These are phyloP conservation scores for Pilasporangium apinafurcum DNA, from an alignment of 352 stramenopile genomes.

Conservation along the genomic window DNA sequence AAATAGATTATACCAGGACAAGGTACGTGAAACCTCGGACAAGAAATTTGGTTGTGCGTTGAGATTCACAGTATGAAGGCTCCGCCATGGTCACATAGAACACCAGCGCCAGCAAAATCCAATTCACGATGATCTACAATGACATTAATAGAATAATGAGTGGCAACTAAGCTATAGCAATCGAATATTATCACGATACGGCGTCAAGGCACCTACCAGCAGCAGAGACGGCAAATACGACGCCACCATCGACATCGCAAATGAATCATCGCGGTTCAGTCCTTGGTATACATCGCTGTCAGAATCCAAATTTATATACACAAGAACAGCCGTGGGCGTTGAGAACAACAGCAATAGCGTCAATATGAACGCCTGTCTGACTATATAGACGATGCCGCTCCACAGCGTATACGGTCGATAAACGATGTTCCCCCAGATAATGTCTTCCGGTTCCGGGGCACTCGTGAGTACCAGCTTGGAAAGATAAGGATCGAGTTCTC, in stretches of 20 bases:
- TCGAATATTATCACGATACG: neutral
- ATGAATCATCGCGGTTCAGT: slow-evolving; percentile 31
- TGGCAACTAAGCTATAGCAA: neutral
- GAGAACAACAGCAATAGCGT: slow-evolving; percentile 64
- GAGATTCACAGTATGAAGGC: slow-evolving; percentile 57
- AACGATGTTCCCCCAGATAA: slow-evolving; percentile 70
- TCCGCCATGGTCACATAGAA: slow-evolving; percentile 67
- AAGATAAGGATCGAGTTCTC: slow-evolving; percentile 29
- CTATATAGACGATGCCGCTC: slow-evolving; percentile 24
- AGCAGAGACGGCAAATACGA: slow-evolving; percentile 72
- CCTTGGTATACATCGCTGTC: slow-evolving; percentile 48
- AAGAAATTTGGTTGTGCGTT: slow-evolving; percentile 61
- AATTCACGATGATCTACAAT: slow-evolving; percentile 67
- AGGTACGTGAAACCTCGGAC: slow-evolving; percentile 76
- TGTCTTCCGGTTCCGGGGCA: slow-evolving; percentile 68
- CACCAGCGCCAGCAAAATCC: slow-evolving; percentile 60
- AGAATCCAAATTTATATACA: slow-evolving; percentile 79
- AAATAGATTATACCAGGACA: slow-evolving; percentile 38
- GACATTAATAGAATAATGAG: neutral
- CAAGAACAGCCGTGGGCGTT: slow-evolving; percentile 68
- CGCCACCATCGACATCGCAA: slow-evolving; percentile 53
- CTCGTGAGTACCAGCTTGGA: slow-evolving; percentile 47
- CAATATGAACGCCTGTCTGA: slow-evolving; percentile 45
- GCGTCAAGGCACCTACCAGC: slow-evolving; percentile 47
- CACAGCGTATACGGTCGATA: slow-evolving; percentile 46